Percentiles rank a stretch among this genome's conserved stretches.
These are phyloP conservation scores for Pyrrhoderma lamaoense DNA, from an alignment of 1,284 basidiomycete genomes.

Conservation along the genomic window DNA sequence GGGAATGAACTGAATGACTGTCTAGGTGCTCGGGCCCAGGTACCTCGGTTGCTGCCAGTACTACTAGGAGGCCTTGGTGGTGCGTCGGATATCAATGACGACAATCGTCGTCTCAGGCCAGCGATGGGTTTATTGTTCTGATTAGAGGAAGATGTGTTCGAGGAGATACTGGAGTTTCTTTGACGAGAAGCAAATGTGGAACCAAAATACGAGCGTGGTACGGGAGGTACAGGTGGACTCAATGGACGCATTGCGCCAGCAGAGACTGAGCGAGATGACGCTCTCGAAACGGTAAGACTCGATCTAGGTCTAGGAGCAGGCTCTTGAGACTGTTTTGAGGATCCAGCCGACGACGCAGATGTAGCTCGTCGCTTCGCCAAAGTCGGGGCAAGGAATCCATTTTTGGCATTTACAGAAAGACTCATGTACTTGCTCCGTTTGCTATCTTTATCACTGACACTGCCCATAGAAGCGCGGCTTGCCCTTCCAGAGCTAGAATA, in stretches of 20 bases:
- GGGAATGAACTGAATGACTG: constrained; percentile 42
- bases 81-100: constrained; percentile 51
- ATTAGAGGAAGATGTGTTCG: constrained; percentile 26
- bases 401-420: constrained; percentile 7
- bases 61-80: constrained; percentile 28
- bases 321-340: constrained; percentile 5
- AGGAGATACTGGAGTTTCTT: constrained; percentile 58
- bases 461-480: constrained; percentile 40
- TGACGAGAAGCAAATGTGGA: constrained; percentile 78
- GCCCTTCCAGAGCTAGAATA: constrained; percentile 42
- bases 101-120: constrained; percentile 37
- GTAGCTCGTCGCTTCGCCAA: constrained; percentile 20
- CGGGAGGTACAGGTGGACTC: constrained; percentile 21
- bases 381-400: constrained; percentile 10
- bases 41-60: constrained; percentile 37
- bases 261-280: constrained; percentile 50
- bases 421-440: constrained; percentile 13
- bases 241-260: constrained; percentile 34
- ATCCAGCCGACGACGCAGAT: constrained; percentile 10
- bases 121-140: constrained; percentile 28
- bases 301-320: constrained; percentile 19
- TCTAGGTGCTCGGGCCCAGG: constrained; percentile 64
- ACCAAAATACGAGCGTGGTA: constrained; percentile 32
- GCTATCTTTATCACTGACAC: constrained; percentile 22
- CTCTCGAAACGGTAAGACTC: constrained; percentile 43